These are phyloP conservation scores for Sporothrix inflata DNA, from an alignment of 2,329 filamentous ascomycete genomes.

Conservation along the genomic window DNA sequence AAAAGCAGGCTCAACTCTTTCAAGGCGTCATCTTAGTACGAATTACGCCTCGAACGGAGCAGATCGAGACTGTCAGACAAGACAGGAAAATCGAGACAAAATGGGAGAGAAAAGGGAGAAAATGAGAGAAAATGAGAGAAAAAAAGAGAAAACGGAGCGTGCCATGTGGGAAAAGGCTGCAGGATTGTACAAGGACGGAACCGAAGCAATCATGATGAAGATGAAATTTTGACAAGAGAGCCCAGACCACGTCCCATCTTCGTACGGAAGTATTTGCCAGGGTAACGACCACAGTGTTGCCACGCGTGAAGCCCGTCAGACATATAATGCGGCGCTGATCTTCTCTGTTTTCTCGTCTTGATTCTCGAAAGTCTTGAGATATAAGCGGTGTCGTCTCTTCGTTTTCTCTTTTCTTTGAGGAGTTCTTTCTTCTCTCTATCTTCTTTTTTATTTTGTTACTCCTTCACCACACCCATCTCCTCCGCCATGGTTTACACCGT, in stretches of 20 bases:
- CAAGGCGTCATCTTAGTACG: conserved; percentile 25
- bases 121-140: neutral
- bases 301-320: conserved; percentile 7
- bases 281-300: neutral
- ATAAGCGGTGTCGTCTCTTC: neutral
- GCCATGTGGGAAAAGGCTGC: neutral
- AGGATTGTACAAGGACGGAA: neutral
- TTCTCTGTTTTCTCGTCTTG: neutral
- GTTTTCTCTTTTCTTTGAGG: neutral
- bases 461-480: neutral
- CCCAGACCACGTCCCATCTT: neutral
- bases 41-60: conserved; percentile 15
- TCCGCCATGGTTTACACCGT: neutral
- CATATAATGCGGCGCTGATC: conserved; percentile 21
- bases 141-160: neutral
- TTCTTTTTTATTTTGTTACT: no score
- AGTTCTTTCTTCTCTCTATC: neutral
- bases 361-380: neutral
- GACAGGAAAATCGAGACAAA: neutral
- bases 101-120: neutral
- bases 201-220: neutral
- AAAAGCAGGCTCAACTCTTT: neutral
- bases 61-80: neutral
- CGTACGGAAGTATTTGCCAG: neutral
- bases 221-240: neutral